Evolutionary conservation across 2,329 filamentous ascomycete species (phyloP).

Genomic region (Aspergillus nomiae): DNA sequence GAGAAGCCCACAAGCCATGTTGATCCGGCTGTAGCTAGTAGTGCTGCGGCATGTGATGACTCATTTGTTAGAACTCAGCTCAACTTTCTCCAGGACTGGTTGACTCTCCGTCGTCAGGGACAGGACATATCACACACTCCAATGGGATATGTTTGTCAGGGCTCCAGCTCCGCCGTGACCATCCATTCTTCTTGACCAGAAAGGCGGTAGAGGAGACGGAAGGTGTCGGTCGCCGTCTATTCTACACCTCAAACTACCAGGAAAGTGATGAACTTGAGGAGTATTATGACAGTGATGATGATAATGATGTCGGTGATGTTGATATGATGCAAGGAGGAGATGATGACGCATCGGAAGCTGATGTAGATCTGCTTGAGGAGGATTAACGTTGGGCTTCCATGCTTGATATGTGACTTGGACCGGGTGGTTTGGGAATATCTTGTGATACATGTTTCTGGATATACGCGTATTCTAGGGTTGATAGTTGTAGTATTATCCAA

Average conservation of each 20-base stretch:
- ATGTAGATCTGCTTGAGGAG: background rate
- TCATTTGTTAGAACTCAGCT: conserved; percentile 16
- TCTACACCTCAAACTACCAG: background rate
- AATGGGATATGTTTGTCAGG: conserved; percentile 39
- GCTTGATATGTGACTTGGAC: background rate
- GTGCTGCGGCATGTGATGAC: background rate
- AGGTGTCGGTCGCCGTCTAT: background rate
- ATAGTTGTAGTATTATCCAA: no score
- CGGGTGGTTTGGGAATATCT: background rate
- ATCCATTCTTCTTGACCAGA: conserved; percentile 29
- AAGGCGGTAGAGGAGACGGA: background rate
- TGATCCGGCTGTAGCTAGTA: background rate
- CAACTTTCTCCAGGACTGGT: conserved; percentile 38
- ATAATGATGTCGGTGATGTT: background rate
- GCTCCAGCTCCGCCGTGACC: conserved; percentile 26
- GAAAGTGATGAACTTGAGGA: background rate
- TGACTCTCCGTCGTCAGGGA: conserved; percentile 33
- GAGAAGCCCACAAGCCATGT: background rate
- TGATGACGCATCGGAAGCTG: background rate
- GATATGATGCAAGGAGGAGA: background rate
- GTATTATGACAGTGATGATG: background rate
- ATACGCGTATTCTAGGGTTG: no score
- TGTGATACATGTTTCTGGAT: background rate
- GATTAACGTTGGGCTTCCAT: background rate
- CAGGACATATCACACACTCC: conserved; percentile 39